Percentiles rank a stretch among this genome's conserved stretches.
Evolutionary conservation across 225 moss, liverwort and hornwort species (phyloP).

Genomic region (Marchantia paleacea): DNA sequence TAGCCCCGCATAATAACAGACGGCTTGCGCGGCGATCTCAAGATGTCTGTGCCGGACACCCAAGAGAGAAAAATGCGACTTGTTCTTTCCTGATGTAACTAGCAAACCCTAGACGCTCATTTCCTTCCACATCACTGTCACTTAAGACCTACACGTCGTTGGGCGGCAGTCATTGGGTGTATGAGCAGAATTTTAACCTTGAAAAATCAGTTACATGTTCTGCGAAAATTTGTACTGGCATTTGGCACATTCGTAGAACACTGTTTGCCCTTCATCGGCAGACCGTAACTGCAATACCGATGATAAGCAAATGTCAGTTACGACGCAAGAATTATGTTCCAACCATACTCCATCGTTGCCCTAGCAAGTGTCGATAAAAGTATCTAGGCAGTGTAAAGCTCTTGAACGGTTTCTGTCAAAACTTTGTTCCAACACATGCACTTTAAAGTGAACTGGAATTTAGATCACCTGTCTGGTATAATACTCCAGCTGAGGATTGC

Average conservation of each 20-base stretch:
- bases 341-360: not conserved
- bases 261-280: conserved; percentile 96
- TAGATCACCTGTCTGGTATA: conserved; percentile 77
- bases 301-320: not conserved
- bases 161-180: conserved; percentile 1
- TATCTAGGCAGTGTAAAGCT: not conserved
- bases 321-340: not conserved
- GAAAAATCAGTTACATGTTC: conserved; percentile 64
- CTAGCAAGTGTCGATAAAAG: not conserved
- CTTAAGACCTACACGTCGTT: not conserved
- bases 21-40: too few relatives aligned
- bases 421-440: not conserved
- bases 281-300: conserved; percentile 71
- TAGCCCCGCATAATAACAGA: too few relatives aligned
- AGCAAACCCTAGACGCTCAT: not conserved
- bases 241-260: conserved; percentile 90
- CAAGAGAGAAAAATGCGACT: not conserved
- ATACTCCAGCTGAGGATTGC: conserved; percentile 79
- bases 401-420: not conserved
- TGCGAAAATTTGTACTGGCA: conserved; percentile 93
- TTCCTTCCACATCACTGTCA: not conserved
- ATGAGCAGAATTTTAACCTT: conserved; percentile 23
- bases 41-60: not conserved
- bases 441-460: not conserved
- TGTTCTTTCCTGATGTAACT: not conserved